Evolutionary conservation across 2,329 filamentous ascomycete genomes (phyloP).

Genomic region (Nemania bipapillata): DNA sequence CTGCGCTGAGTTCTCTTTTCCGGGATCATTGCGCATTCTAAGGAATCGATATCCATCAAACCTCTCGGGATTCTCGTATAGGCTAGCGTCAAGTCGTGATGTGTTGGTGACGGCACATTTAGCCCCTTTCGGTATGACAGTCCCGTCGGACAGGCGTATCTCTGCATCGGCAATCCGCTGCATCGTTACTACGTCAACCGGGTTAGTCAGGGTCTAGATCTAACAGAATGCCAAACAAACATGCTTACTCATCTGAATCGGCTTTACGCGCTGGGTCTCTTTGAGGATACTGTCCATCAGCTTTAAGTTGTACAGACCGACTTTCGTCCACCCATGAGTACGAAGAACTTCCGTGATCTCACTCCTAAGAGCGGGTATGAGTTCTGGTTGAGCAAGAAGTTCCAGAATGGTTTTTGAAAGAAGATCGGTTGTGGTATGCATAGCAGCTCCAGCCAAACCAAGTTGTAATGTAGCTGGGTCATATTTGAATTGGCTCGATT

Average conservation of each 20-base stretch:
- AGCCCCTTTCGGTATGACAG: constrained; percentile 15
- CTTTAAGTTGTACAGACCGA: constrained; percentile 24
- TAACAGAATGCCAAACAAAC: not conserved
- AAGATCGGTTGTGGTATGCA: constrained; percentile 31
- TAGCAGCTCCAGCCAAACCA: constrained; percentile 10
- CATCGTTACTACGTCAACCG: constrained; percentile 13
- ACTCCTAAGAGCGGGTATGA: constrained; percentile 16
- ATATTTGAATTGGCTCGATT: constrained; percentile 2
- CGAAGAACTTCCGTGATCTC: constrained; percentile 17
- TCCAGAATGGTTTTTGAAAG: constrained; percentile 20
- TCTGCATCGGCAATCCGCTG: constrained; percentile 10
- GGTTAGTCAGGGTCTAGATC: not conserved
- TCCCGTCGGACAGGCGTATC: constrained; percentile 28
- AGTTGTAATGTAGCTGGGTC: constrained; percentile 22
- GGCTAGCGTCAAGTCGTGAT: not conserved
- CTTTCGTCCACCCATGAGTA: constrained; percentile 21
- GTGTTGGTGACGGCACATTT: constrained; percentile 18
- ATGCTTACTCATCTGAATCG: constrained; percentile 18
- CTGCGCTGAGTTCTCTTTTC: constrained; percentile 19
- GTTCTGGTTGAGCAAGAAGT: constrained; percentile 13
- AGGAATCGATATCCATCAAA: constrained; percentile 32
- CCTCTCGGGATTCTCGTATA: constrained; percentile 21
- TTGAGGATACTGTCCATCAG: constrained; percentile 33
- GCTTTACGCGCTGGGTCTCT: constrained; percentile 32
- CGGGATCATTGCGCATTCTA: constrained; percentile 8